These are phyloP conservation scores for Malassezia psittaci DNA, from an alignment of 1,284 basidiomycete species.

Conservation along the genomic window DNA sequence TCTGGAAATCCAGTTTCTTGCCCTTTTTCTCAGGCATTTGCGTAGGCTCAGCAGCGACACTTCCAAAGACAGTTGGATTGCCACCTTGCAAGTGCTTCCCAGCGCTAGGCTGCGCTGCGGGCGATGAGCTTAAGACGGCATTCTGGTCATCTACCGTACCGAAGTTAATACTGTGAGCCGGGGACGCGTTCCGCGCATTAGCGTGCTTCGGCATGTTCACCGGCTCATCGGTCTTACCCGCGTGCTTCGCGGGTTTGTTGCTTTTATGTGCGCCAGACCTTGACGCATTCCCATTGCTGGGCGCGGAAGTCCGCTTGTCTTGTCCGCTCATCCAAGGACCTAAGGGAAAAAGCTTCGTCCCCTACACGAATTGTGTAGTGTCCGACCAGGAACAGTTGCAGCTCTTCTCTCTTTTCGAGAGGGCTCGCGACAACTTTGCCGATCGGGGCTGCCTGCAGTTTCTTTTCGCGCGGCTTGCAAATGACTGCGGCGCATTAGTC, in stretches of 20 bases:
- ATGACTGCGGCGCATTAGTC: constrained; percentile 1
- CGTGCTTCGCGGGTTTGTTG: constrained; percentile 16
- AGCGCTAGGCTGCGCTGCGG: constrained; percentile 44
- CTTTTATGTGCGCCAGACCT: constrained; percentile 15
- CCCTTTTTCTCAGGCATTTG: constrained; percentile 43
- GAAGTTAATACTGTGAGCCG: constrained; percentile 46
- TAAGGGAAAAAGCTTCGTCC: not conserved
- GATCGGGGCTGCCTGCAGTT: not conserved
- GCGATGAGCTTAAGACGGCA: constrained; percentile 48
- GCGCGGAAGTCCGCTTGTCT: constrained; percentile 14
- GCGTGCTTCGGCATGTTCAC: constrained; percentile 16
- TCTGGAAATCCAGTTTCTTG: constrained; percentile 46
- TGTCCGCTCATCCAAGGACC: constrained; percentile 13
- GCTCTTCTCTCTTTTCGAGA: constrained; percentile 3
- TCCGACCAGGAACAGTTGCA: not conserved
- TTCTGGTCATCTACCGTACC: constrained; percentile 49
- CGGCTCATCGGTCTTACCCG: constrained; percentile 16
- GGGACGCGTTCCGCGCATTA: constrained; percentile 5
- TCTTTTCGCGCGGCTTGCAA: not conserved
- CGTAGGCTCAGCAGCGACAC: constrained; percentile 33
- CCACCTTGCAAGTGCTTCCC: constrained; percentile 41
- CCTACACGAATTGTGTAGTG: not conserved
- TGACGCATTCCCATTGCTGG: constrained; percentile 1
- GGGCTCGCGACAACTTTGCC: not conserved
- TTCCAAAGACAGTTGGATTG: constrained; percentile 48